Evolutionary conservation across 73 alveolate species (phyloP), one percentile per base, ranked within the genome.

Genomic region (Durusdinium trenchii): DNA sequence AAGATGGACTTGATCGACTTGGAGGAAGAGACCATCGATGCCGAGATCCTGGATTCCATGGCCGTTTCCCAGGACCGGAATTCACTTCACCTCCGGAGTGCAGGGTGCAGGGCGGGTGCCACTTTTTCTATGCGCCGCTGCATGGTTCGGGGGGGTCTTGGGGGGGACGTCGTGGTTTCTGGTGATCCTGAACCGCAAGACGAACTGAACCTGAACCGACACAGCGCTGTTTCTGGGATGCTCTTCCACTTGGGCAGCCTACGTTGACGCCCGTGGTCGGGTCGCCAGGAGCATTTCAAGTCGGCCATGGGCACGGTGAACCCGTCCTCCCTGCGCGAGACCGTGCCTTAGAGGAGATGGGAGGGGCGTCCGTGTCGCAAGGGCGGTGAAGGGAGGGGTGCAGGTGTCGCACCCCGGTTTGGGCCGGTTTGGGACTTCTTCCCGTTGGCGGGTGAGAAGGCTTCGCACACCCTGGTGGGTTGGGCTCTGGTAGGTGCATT

Each of bases 61-160:
- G 99, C 99, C 46, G 99, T 99, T 73, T 99, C 99, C 73, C 99
- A 99, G 94, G 99, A 99, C n/a, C n/a, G n/a, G n/a, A n/a, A n/a
- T n/a, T n/a, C n/a, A n/a, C n/a, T n/a, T n/a, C n/a, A n/a, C n/a
- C n/a, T n/a, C n/a, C n/a, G n/a, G n/a, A n/a, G n/a, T n/a, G n/a
- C n/a, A n/a, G n/a, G n/a, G n/a, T n/a, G n/a, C n/a, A n/a, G n/a
- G n/a, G n/a, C n/a, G n/a, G n/a, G n/a, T n/a, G n/a, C n/a, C n/a
- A n/a, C n/a, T n/a, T n/a, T 54, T 9, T 54, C 9, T 9, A 54
- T 54, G 64, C 28, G 64, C 9, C 28, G 20, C 64, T 12, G 64
- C 9, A 20, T 9, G 64, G 64, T 54, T 9, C 28, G 64, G 64
- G 64, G 64, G 64, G 64, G 64, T 54, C 64, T 54, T 9, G 64